Conservation (phyloP, 225 moss, liverwort and hornwort species). For the Climacium dendroides region DNA sequence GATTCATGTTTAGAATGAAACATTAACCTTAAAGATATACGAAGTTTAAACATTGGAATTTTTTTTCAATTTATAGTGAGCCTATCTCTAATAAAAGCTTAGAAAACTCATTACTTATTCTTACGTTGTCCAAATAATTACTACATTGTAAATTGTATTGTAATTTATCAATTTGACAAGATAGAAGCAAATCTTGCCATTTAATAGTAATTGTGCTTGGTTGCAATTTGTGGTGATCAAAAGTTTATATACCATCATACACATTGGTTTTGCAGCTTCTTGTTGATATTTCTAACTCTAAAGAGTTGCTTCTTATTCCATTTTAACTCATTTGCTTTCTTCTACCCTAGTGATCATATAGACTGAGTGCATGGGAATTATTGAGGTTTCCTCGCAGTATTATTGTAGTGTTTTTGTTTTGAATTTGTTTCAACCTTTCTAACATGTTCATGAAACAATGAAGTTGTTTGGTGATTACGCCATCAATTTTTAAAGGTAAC, state of each 20-base stretch:
- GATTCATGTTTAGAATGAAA: too few species aligned
- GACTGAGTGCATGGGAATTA: neutral
- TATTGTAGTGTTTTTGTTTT: neutral
- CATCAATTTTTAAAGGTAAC: neutral
- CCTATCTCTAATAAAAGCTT: too few species aligned
- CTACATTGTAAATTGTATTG: neutral
- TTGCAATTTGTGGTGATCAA: neutral
- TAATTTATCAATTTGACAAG: neutral
- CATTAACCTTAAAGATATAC: too few species aligned
- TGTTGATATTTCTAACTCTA: too few species aligned
- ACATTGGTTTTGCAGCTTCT: too few species aligned
- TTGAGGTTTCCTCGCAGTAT: neutral
- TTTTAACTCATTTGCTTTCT: neutral
- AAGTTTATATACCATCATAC: fast-evolving
- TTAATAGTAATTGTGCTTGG: neutral
- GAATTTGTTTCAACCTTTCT: neutral
- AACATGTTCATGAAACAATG: fast-evolving
- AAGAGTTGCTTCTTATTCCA: neutral
- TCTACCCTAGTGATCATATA: too few species aligned
- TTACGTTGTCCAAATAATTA: too few species aligned
- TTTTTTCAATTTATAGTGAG: too few species aligned
- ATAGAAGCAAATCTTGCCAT: neutral
- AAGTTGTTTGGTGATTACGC: neutral
- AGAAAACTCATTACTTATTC: too few species aligned
- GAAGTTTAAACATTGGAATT: too few species aligned